Evolutionary conservation across 306 rosid species (phyloP).

Genomic region (Cicer pinnatifidum): DNA sequence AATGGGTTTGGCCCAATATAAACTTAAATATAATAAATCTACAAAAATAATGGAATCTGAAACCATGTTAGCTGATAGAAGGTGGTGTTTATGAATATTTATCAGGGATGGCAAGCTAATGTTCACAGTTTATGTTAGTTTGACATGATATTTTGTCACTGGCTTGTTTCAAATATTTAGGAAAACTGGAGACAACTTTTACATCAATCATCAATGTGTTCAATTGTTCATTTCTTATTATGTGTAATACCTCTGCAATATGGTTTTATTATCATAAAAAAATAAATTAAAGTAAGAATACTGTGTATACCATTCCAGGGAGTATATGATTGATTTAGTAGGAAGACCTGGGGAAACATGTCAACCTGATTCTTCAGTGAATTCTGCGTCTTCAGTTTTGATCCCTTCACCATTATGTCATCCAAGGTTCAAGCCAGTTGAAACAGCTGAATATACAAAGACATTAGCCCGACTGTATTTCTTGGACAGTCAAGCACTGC

Average conservation of each 20-base stretch:
- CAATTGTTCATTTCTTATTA: conserved; percentile 19
- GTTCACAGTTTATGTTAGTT: background rate
- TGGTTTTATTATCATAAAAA: conserved; percentile 32
- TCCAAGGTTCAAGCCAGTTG: conserved; percentile 80
- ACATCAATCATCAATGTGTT: conserved; percentile 5
- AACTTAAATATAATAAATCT: no score
- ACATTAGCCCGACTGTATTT: conserved; percentile 80
- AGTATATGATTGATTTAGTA: conserved; percentile 84
- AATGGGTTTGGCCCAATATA: no score
- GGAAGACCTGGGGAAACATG: conserved; percentile 76
- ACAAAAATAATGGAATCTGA: no score
- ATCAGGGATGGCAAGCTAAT: conserved; percentile 1
- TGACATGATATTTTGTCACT: background rate
- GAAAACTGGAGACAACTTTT: background rate
- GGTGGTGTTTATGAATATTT: conserved; percentile 26
- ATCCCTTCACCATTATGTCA: conserved; percentile 87
- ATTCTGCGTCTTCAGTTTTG: conserved; percentile 79
- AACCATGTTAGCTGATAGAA: background rate
- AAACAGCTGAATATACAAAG: conserved; percentile 64
- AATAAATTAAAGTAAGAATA: conserved; percentile 14
- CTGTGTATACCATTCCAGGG: conserved; percentile 56
- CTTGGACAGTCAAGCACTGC: conserved; percentile 67
- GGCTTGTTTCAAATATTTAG: conserved; percentile 15
- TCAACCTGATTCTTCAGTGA: conserved; percentile 85
- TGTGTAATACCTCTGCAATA: background rate